phyloP scores from a whole-genome alignment of 352 stramenopile genomes.

The Aphanomyces euteiches region DNA sequence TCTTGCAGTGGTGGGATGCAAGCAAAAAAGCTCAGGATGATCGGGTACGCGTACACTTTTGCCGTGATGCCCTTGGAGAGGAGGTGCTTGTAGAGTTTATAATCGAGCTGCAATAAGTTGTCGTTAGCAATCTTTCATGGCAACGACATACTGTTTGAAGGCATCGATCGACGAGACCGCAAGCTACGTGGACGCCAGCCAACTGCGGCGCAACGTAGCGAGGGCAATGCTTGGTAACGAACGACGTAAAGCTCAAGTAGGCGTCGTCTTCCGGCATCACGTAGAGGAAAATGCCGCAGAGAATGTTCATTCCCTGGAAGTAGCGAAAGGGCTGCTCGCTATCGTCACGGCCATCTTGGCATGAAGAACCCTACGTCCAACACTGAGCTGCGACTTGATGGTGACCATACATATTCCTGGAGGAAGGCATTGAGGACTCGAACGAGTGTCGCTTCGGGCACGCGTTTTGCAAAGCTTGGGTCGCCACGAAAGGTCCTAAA shows the following conservation, averaged over 20 bases:
- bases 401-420: constrained; percentile 55
- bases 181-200: constrained; percentile 75
- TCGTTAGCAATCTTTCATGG: neutral
- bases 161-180: constrained; percentile 77
- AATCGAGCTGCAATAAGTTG: constrained; percentile 53
- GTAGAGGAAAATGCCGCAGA: constrained; percentile 88
- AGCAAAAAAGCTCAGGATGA: constrained; percentile 87
- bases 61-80: constrained; percentile 67
- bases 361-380: constrained; percentile 7
- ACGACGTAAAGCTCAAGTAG: constrained; percentile 86
- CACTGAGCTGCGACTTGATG: constrained; percentile 26
- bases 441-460: constrained; percentile 88
- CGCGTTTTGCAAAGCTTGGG: constrained; percentile 78
- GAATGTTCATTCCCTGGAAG: constrained; percentile 91
- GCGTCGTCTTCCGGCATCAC: constrained; percentile 88
- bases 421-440: constrained; percentile 90
- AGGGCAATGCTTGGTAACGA: constrained; percentile 85
- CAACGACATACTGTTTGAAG: constrained; percentile 48
- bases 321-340: constrained; percentile 46
- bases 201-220: constrained; percentile 88
- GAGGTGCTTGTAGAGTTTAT: constrained; percentile 78
- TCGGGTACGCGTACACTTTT: constrained; percentile 81
- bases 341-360: constrained; percentile 6
- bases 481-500: constrained; percentile 89
- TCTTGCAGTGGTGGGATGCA: constrained; percentile 86